Evolutionary conservation across 2,329 filamentous ascomycete genomes (phyloP).

Genomic region (Anthostomella pinea): DNA sequence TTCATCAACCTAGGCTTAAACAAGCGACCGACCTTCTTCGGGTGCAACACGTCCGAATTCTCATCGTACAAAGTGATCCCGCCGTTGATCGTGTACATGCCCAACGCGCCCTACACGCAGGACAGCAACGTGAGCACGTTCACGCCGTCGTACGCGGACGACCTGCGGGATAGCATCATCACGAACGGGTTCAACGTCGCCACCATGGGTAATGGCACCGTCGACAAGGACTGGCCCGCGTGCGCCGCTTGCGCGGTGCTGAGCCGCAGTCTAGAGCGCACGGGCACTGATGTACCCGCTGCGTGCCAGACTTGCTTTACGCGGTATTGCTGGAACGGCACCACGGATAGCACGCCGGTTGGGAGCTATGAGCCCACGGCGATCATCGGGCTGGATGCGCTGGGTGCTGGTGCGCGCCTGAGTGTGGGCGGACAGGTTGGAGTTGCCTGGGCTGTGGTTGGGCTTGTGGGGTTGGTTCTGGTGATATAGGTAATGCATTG

Average conservation of each 20-base stretch:
- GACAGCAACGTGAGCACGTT: conserved; percentile 80
- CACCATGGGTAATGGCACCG: conserved; percentile 77
- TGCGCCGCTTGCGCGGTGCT: conserved; percentile 90
- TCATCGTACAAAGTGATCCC: conserved; percentile 19
- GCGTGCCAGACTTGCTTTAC: conserved; percentile 75
- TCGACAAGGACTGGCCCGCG: conserved; percentile 70
- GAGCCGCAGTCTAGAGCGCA: conserved; percentile 70
- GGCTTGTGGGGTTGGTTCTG: conserved; percentile 9
- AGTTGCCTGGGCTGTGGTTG: conserved; percentile 10
- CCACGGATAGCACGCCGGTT: conserved; percentile 33
- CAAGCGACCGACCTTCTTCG: conserved; percentile 74
- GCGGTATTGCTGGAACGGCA: conserved; percentile 94
- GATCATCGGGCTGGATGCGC: conserved; percentile 14
- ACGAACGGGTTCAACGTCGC: conserved; percentile 81
- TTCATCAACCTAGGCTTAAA: conserved; percentile 77
- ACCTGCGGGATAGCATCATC: conserved; percentile 75
- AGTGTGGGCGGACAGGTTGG: conserved; percentile 3
- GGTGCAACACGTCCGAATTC: conserved; percentile 66
- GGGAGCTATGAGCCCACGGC: conserved; percentile 40
- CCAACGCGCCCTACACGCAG: conserved; percentile 77
- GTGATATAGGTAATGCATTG: no score
- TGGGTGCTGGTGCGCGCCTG: conserved; percentile 5
- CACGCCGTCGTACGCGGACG: conserved; percentile 59
- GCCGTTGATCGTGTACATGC: conserved; percentile 82
- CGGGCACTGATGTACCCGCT: conserved; percentile 63